These are phyloP conservation scores for Emiliania huxleyi DNA, from an alignment of 78 protist genomes.

Conservation along the genomic window DNA sequence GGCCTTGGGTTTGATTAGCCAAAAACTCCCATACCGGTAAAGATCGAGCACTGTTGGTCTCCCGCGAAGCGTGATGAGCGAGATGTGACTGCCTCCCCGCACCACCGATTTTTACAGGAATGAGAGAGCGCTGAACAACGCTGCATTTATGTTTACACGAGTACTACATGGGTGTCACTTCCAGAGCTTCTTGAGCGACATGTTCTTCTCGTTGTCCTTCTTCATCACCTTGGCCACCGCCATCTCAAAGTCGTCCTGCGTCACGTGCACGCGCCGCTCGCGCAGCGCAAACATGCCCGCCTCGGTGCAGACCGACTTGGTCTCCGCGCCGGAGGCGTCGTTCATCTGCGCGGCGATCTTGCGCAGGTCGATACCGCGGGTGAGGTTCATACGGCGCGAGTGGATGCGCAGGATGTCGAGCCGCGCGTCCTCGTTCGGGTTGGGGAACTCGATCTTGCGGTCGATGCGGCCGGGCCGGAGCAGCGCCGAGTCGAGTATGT, in stretches of 20 bases:
- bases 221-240: conserved; percentile 92
- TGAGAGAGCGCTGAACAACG: too few species aligned
- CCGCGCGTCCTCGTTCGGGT: conserved; percentile 87
- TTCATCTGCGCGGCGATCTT: conserved; percentile 81
- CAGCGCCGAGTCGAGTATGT: conserved; percentile 98
- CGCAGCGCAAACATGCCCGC: conserved; percentile 99
- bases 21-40: too few species aligned
- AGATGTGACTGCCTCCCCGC: too few species aligned
- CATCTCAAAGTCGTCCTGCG: conserved; percentile 98
- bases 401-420: conserved; percentile 98
- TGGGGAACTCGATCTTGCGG: conserved; percentile 98
- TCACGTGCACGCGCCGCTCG: conserved; percentile 97
- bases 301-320: conserved; percentile 97
- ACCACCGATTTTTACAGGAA: too few species aligned
- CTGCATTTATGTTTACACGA: too few species aligned
- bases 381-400: conserved; percentile 97
- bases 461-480: conserved; percentile 98
- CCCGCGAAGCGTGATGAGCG: too few species aligned
- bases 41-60: too few species aligned
- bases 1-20: too few species aligned
- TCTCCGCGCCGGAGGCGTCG: conserved; percentile 98
- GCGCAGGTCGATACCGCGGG: conserved; percentile 92
- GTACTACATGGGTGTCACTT: too few species aligned
- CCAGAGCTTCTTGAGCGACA: conserved; percentile 87
- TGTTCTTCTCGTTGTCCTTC: conserved; percentile 93